phyloP scores from a whole-genome alignment of 345 rosid genomes.

The Euclidium syriacum region DNA sequence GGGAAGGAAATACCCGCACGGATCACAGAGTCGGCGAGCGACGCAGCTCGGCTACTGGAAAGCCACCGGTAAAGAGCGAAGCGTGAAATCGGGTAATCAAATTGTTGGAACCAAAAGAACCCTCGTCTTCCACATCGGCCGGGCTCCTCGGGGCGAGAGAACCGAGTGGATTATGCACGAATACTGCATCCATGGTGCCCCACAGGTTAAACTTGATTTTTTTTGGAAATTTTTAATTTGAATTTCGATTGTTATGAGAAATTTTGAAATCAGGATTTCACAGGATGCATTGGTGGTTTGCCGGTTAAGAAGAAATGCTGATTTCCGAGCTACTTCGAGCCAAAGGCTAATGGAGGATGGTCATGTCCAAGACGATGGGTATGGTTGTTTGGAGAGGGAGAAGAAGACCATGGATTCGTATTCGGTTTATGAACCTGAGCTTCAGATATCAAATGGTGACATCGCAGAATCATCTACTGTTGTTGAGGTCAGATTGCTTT shows the following conservation, averaged over 20 bases:
- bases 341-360: slow-evolving; percentile 27
- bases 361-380: slow-evolving; percentile 25
- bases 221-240: background rate
- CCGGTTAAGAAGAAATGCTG: slow-evolving; percentile 63
- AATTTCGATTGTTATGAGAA: background rate
- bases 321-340: slow-evolving; percentile 39
- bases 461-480: slow-evolving; percentile 42
- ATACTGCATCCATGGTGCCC: slow-evolving; percentile 51
- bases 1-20: slow-evolving; percentile 85
- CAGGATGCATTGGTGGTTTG: slow-evolving; percentile 82
- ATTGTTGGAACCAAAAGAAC: slow-evolving; percentile 87
- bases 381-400: slow-evolving; percentile 28
- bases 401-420: slow-evolving; percentile 34
- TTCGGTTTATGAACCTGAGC: slow-evolving; percentile 49
- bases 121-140: slow-evolving; percentile 80
- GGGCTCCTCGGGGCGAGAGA: slow-evolving; percentile 87
- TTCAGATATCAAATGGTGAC: slow-evolving; percentile 30
- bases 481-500: slow-evolving; percentile 39
- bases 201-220: slow-evolving; percentile 43
- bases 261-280: background rate
- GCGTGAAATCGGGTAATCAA: slow-evolving; percentile 49
- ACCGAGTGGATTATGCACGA: slow-evolving; percentile 98
- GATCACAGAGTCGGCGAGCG: slow-evolving; percentile 75
- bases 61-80: slow-evolving; percentile 87
- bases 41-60: slow-evolving; percentile 89